Conservation (phyloP, 2,329 filamentous ascomycete genomes). For the Aspergillus alliaceus region DNA sequence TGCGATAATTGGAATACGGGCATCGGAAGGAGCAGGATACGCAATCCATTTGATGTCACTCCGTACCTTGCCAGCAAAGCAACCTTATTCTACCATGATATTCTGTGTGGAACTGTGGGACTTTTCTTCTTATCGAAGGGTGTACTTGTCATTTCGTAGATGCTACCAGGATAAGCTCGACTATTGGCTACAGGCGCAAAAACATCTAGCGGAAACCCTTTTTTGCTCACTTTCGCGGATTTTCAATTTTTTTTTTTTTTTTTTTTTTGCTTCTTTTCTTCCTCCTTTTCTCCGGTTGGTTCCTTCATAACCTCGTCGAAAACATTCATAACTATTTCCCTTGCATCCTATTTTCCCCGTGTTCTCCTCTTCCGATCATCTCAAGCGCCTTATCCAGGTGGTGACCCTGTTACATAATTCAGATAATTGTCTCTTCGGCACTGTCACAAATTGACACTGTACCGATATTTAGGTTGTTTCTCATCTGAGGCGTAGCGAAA, state of each 20-base stretch:
- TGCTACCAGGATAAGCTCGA: slow-evolving; percentile 16
- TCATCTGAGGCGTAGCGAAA: neutral
- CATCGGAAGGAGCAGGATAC: neutral
- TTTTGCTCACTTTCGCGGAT: slow-evolving; percentile 6
- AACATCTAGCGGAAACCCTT: neutral
- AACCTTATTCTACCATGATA: neutral
- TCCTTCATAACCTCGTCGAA: neutral
- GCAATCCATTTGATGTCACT: too few relatives aligned
- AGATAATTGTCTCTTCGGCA: neutral
- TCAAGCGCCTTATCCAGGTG: neutral
- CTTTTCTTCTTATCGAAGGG: slow-evolving; percentile 22
- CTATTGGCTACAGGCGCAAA: neutral
- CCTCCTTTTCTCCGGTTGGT: neutral
- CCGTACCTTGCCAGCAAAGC: too few relatives aligned
- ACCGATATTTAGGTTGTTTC: neutral
- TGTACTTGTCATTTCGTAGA: slow-evolving; percentile 31
- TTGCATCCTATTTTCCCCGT: neutral
- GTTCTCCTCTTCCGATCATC: neutral
- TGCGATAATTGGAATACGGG: neutral
- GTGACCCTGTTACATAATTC: neutral
- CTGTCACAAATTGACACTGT: neutral
- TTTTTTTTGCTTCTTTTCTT: neutral
- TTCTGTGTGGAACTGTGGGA: neutral
- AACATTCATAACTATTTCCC: neutral
- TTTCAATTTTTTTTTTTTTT: neutral